Conservation (phyloP, 768 basidiomycete species). For the Coprinopsis cinerea region DNA sequence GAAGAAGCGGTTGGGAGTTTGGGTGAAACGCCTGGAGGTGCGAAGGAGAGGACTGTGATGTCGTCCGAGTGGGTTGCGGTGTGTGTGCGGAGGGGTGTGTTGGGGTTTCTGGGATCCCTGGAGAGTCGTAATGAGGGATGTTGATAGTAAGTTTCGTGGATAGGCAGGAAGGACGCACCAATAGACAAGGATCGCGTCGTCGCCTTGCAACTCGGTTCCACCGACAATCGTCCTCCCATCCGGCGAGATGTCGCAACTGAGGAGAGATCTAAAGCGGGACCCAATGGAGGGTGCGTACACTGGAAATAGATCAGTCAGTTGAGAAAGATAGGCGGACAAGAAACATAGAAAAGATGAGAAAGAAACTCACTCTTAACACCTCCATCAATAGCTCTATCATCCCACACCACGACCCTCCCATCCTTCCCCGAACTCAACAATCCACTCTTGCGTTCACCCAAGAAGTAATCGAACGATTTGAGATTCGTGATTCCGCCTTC, state of each 20-base stretch:
- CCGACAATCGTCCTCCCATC: slow-evolving; percentile 74
- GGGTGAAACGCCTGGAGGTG: slow-evolving; percentile 14
- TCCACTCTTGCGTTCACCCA: slow-evolving; percentile 33
- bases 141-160: background rate
- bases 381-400: slow-evolving; percentile 52
- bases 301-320: background rate
- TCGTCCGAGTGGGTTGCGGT: slow-evolving; percentile 91
- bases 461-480: slow-evolving; percentile 36
- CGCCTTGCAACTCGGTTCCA: slow-evolving; percentile 74
- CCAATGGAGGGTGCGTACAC: background rate
- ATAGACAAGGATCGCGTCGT: slow-evolving; percentile 80
- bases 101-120: slow-evolving; percentile 84
- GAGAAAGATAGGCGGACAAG: background rate
- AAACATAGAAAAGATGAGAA: background rate
- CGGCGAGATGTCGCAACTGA: slow-evolving; percentile 65
- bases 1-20: background rate
- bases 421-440: slow-evolving; percentile 68
- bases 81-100: slow-evolving; percentile 66
- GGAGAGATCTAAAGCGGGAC: slow-evolving; percentile 33
- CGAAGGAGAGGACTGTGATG: slow-evolving; percentile 69
- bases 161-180: slow-evolving; percentile 46
- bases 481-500: slow-evolving; percentile 51
- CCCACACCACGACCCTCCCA: slow-evolving; percentile 71
- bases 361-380: slow-evolving; percentile 49
- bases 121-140: background rate